Evolutionary conservation across 768 basidiomycete species (phyloP).

Genomic region (Dentipellis sp.): DNA sequence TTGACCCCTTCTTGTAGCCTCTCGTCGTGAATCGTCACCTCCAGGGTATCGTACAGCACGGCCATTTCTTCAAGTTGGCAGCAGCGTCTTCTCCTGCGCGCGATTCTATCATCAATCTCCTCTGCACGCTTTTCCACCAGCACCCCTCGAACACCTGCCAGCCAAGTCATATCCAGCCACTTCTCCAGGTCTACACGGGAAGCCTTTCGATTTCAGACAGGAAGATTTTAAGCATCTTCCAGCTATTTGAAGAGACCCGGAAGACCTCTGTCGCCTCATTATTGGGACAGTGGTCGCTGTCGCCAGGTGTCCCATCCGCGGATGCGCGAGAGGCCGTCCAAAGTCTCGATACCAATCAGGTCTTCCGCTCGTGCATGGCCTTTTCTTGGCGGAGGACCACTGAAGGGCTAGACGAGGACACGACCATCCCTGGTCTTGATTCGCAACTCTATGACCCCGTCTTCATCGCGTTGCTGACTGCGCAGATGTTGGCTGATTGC

Average conservation of each 20-base stretch:
- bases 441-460: slow-evolving; percentile 67
- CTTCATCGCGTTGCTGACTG: slow-evolving; percentile 61
- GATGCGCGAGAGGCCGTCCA: slow-evolving; percentile 57
- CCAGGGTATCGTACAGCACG: slow-evolving; percentile 67
- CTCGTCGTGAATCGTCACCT: slow-evolving; percentile 64
- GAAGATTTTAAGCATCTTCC: slow-evolving; percentile 64
- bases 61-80: slow-evolving; percentile 46
- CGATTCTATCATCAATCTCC: slow-evolving; percentile 41
- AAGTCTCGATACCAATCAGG: slow-evolving; percentile 54
- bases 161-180: slow-evolving; percentile 69
- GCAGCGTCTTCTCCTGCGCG: slow-evolving; percentile 24
- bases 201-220: slow-evolving; percentile 60
- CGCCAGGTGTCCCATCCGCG: slow-evolving; percentile 31
- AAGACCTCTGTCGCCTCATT: slow-evolving; percentile 56
- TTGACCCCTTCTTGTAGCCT: slow-evolving; percentile 32
- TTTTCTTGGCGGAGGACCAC: slow-evolving; percentile 62
- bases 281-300: slow-evolving; percentile 34
- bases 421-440: slow-evolving; percentile 21
- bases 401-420: slow-evolving; percentile 24
- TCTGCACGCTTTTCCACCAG: slow-evolving; percentile 60
- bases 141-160: slow-evolving; percentile 84
- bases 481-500: slow-evolving; percentile 52
- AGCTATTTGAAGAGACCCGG: slow-evolving; percentile 65
- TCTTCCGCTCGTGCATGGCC: slow-evolving; percentile 61
- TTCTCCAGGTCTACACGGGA: slow-evolving; percentile 67